phyloP scores from a whole-genome alignment of 352 stramenopile genomes.

The Phytopythium delawarense region DNA sequence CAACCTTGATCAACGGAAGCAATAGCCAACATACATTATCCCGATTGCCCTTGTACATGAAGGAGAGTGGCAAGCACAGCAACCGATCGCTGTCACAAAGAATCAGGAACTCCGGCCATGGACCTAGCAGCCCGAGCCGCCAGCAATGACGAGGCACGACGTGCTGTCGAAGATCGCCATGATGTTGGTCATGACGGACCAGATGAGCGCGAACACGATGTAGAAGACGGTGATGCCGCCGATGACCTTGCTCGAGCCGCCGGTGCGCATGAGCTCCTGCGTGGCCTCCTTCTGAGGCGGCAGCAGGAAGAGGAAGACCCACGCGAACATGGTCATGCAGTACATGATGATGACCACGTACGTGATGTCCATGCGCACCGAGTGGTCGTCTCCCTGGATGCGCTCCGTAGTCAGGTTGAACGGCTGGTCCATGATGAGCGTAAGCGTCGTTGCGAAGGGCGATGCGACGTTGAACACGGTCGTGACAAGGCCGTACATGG shows the following conservation, averaged over 20 bases:
- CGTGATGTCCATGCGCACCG: constrained; percentile 20
- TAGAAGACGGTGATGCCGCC: constrained; percentile 30
- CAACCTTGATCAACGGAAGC: too few species aligned
- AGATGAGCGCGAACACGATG: constrained; percentile 28
- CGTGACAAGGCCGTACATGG: constrained; percentile 26
- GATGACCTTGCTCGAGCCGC: constrained; percentile 22
- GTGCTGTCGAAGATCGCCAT: constrained; percentile 40
- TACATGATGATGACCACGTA: constrained; percentile 30
- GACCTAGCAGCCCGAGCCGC: constrained; percentile 20
- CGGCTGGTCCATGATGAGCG: constrained; percentile 17
- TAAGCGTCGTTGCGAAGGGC: constrained; percentile 19
- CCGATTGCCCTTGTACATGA: neutral
- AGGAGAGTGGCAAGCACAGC: too few species aligned
- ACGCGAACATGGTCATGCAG: constrained; percentile 16
- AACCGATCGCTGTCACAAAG: too few species aligned
- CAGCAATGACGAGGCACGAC: constrained; percentile 24
- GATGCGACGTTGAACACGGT: constrained; percentile 24
- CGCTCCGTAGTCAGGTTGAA: constrained; percentile 23
- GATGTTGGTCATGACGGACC: constrained; percentile 35
- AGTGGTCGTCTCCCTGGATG: constrained; percentile 20
- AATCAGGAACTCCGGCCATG: too few species aligned
- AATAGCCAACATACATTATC: constrained; percentile 31
- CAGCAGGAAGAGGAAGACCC: constrained; percentile 28
- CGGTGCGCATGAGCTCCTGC: constrained; percentile 27
- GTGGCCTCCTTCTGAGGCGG: constrained; percentile 35